Percentiles rank a stretch among this genome's conserved stretches.
Conservation (phyloP, 257 asterid genomes). For the Nicotiana knightiana region DNA sequence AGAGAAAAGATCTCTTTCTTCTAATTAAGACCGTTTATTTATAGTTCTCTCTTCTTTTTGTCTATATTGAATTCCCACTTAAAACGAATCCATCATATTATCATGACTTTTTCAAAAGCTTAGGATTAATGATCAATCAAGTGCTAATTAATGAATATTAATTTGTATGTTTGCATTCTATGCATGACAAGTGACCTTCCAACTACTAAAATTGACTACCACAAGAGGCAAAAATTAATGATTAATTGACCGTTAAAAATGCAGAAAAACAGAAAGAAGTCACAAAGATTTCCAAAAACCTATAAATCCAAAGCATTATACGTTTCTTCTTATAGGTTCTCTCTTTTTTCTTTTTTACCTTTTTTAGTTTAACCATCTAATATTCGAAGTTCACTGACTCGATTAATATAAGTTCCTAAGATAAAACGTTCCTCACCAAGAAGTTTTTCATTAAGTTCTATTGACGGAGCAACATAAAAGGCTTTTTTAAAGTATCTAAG, state of each 20-base stretch:
- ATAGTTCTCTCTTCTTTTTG: too few species aligned
- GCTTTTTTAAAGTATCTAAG: too few species aligned
- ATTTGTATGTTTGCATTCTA: neutral
- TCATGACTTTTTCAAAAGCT: neutral
- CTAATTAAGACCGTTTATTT: too few species aligned
- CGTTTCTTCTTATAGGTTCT: neutral
- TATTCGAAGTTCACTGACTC: too few species aligned
- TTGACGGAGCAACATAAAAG: too few species aligned
- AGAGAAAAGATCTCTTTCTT: too few species aligned
- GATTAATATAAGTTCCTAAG: too few species aligned
- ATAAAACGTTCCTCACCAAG: too few species aligned
- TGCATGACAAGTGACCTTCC: conserved; percentile 20
- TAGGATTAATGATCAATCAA: neutral
- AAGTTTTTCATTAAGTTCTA: too few species aligned
- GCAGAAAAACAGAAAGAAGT: neutral
- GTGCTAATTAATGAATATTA: neutral
- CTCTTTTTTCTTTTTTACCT: too few species aligned
- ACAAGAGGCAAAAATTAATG: conserved; percentile 1
- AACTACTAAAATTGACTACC: conserved; percentile 18
- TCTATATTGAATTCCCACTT: too few species aligned
- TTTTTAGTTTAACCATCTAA: too few species aligned
- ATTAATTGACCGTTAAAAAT: conserved; percentile 3
- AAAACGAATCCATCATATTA: neutral
- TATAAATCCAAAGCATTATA: neutral
- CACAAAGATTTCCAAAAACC: neutral